A percentile compares a stretch with the other conserved stretches of the same genome.
phyloP scores from a whole-genome alignment of 2,329 filamentous ascomycete species.

The Talaromyces albobiverticillius region DNA sequence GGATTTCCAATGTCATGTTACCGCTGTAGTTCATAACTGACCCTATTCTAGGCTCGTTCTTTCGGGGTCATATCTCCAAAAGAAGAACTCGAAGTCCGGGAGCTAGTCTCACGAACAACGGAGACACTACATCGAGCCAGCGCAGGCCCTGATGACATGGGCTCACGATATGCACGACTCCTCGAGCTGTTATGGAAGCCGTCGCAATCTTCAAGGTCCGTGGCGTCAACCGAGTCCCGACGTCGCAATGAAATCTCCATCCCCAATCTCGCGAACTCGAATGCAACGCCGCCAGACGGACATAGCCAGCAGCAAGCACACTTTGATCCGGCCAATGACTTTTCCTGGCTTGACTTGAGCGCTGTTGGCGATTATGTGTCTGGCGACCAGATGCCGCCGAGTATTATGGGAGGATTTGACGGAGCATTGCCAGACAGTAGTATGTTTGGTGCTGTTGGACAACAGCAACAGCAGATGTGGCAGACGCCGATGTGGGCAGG shows the following conservation, averaged over 20 bases:
- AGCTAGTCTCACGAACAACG: slow-evolving; percentile 58
- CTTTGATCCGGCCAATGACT: slow-evolving; percentile 52
- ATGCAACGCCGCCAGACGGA: neutral
- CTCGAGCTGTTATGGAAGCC: slow-evolving; percentile 60
- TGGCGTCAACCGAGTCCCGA: slow-evolving; percentile 25
- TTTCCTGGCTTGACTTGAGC: slow-evolving; percentile 61
- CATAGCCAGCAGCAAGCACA: slow-evolving; percentile 29
- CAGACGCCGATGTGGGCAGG: slow-evolving; percentile 39
- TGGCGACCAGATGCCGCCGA: slow-evolving; percentile 39
- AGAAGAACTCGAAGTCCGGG: slow-evolving; percentile 55
- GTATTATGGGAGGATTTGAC: slow-evolving; percentile 35
- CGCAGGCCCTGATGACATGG: slow-evolving; percentile 57
- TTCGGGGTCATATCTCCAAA: slow-evolving; percentile 58
- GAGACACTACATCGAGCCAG: slow-evolving; percentile 59
- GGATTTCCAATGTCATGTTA: neutral
- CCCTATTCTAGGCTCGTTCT: slow-evolving; percentile 47
- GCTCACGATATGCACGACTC: slow-evolving; percentile 59
- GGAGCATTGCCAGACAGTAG: slow-evolving; percentile 29
- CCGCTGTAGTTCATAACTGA: slow-evolving; percentile 2
- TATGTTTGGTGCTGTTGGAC: slow-evolving; percentile 25
- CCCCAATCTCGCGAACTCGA: slow-evolving; percentile 19
- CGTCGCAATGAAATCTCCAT: slow-evolving; percentile 30
- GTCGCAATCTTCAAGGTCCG: slow-evolving; percentile 26
- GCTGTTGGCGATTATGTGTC: slow-evolving; percentile 58
- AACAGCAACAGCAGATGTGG: slow-evolving; percentile 35